Percentiles rank a stretch among this genome's conserved stretches.
Conservation (phyloP, 768 basidiomycete genomes). For the Epithele typhae region DNA sequence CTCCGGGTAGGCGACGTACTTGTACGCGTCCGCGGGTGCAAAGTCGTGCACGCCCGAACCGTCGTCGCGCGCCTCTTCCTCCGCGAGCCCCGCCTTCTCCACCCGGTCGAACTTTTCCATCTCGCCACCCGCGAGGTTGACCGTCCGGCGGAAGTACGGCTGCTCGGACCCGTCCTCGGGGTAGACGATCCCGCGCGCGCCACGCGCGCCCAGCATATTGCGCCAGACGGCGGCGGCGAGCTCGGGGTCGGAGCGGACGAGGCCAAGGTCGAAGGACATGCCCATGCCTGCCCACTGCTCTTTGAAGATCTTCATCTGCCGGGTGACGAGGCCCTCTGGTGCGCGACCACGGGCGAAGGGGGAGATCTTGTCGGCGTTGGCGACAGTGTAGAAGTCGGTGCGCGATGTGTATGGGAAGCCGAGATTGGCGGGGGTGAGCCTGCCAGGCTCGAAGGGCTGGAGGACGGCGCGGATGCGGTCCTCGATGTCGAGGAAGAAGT, state of each 20-base stretch:
- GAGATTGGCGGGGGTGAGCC: constrained; percentile 18
- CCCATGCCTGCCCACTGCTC: constrained; percentile 88
- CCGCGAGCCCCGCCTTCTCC: constrained; percentile 38
- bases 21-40: constrained; percentile 49
- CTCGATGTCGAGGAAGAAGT: constrained; percentile 94
- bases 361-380: constrained; percentile 1
- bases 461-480: constrained; percentile 76
- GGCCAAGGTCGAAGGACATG: constrained; percentile 73
- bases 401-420: constrained; percentile 22
- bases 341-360: constrained; percentile 37
- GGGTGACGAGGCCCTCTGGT: constrained; percentile 74
- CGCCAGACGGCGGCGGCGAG: constrained; percentile 89
- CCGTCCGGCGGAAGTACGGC: constrained; percentile 49
- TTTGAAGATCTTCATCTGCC: constrained; percentile 88
- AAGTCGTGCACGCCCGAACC: constrained; percentile 73
- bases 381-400: constrained; percentile 25
- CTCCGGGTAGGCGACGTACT: constrained; percentile 71
- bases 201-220: constrained; percentile 83
- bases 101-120: constrained; percentile 57
- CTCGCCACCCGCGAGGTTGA: constrained; percentile 68
- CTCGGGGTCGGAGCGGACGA: constrained; percentile 73
- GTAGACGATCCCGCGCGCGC: constrained; percentile 62
- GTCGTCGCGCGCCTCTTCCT: constrained; percentile 61
- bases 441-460: constrained; percentile 26
- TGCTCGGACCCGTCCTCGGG: constrained; percentile 16